These are phyloP conservation scores for Cicer bijugum DNA, from an alignment of 306 rosid species.

Conservation along the genomic window DNA sequence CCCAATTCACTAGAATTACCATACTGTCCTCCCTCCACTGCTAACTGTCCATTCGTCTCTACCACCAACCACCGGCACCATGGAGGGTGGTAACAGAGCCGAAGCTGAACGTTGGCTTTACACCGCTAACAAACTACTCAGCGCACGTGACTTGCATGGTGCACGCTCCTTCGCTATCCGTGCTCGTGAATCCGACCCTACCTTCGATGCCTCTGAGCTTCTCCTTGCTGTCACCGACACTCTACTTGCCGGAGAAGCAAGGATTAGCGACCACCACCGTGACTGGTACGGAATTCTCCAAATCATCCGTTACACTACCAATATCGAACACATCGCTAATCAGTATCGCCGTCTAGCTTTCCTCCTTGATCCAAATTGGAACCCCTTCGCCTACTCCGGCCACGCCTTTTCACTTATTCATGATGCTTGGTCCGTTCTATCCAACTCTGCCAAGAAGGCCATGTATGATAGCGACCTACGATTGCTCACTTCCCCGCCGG, in stretches of 20 bases:
- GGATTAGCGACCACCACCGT: conserved; percentile 62
- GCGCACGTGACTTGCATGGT: conserved; percentile 78
- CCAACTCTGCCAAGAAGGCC: conserved; percentile 62
- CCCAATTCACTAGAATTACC: too few relatives aligned
- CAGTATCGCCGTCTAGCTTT: conserved; percentile 78
- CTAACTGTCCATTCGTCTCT: too few relatives aligned
- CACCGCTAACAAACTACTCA: conserved; percentile 78
- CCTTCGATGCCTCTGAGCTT: conserved; percentile 65
- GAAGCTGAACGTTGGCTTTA: conserved; percentile 89
- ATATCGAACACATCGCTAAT: conserved; percentile 67
- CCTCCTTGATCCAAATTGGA: conserved; percentile 67
- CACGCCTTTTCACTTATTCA: conserved; percentile 73
- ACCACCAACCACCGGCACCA: background rate
- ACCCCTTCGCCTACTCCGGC: conserved; percentile 61
- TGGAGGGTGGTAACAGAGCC: conserved; percentile 57
- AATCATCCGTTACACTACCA: conserved; percentile 63
- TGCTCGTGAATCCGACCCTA: conserved; percentile 81
- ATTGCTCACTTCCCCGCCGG: conserved; percentile 47
- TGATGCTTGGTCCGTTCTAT: conserved; percentile 84
- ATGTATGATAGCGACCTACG: conserved; percentile 65
- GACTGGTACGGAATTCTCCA: conserved; percentile 78
- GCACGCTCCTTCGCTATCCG: conserved; percentile 84
- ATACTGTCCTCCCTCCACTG: too few relatives aligned
- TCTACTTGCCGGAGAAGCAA: conserved; percentile 64
- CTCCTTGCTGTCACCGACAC: conserved; percentile 80